Conservation (phyloP, 148 eudicot species). For the Silene uniflora region DNA sequence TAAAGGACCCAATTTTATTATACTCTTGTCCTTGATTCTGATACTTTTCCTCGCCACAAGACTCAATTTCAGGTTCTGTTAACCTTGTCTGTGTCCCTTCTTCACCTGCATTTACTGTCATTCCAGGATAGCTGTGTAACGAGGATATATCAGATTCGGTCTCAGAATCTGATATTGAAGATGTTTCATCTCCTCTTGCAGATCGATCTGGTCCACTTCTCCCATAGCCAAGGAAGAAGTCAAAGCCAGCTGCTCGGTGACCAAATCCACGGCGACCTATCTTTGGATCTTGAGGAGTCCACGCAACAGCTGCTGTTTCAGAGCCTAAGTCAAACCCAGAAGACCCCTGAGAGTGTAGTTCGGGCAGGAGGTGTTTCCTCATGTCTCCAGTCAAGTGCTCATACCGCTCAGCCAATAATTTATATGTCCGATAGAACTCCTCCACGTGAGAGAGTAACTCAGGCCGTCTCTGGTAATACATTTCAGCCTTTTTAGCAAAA, state of each 20-base stretch:
- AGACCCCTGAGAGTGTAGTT: constrained; percentile 64
- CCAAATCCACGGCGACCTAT: constrained; percentile 47
- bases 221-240: constrained; percentile 65
- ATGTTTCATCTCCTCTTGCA: constrained; percentile 60
- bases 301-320: constrained; percentile 36
- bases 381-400: constrained; percentile 71
- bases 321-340: constrained; percentile 53
- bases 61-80: constrained; percentile 52
- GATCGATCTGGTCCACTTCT: constrained; percentile 54
- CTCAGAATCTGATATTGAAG: constrained; percentile 64
- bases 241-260: constrained; percentile 90
- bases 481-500: constrained; percentile 77
- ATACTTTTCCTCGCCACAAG: constrained; percentile 48
- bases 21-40: constrained; percentile 36
- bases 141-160: constrained; percentile 82
- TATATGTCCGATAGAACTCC: constrained; percentile 75
- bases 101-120: constrained; percentile 39
- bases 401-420: constrained; percentile 79
- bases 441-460: constrained; percentile 68
- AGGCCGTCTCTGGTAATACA: constrained; percentile 84
- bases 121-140: constrained; percentile 43
- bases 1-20: constrained; percentile 32
- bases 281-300: constrained; percentile 41
- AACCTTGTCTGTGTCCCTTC: constrained; percentile 44
- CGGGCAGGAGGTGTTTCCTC: constrained; percentile 51